Base-by-base conservation (phyloP, 768 basidiomycete genomes). In the Flagelloscypha sp. region DNA sequence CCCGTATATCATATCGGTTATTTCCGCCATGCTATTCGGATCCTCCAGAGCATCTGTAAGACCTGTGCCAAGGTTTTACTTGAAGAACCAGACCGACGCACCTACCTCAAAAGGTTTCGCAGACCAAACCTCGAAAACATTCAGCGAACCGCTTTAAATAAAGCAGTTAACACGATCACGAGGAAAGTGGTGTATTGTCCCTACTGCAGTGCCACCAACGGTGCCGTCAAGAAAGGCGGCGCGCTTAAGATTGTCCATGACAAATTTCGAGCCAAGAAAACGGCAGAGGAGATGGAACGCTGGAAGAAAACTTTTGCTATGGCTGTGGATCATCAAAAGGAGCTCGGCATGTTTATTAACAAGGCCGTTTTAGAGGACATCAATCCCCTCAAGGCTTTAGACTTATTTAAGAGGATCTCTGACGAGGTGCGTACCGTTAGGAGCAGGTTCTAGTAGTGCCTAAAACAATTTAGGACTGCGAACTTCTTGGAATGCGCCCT, bases 1-100 rank as follows among this genome's bases (percentile, higher is more conserved):
- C 95, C 95, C 0, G 93, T 98, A 13, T 99, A 98, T 57, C 95
- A 99, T 55, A 89, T 98, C 38, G 95, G 95, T 6, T 99, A 89
- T 60, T 98, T 99, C 67, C 87, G 92, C 55, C 92, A 97, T 47
- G 88, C 84, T 12, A 89, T 98, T 40, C 74, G 75, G 17, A 84
- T 98, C 44, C 72, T 98, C 1, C 95, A 98, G 53, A 84, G 85
- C 47, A 92, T 98, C 45, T 99, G 95, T 74, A 99, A 99, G 84
- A 87, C 86, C 18, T 99, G 95, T 50, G 89, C 95, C 1, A 78
- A 87, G 32, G 86, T 98, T 10, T 65, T 99, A 15, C 68, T 99
- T 2, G 81, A 85, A 36, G 90, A 93, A 53, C 70, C 80, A 1
- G 88, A 97, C 43, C 76, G 94, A 17, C 79, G 93, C 4, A 54